phyloP scores from a whole-genome alignment of 768 basidiomycete species.

The Pleurotus tuber-regium region DNA sequence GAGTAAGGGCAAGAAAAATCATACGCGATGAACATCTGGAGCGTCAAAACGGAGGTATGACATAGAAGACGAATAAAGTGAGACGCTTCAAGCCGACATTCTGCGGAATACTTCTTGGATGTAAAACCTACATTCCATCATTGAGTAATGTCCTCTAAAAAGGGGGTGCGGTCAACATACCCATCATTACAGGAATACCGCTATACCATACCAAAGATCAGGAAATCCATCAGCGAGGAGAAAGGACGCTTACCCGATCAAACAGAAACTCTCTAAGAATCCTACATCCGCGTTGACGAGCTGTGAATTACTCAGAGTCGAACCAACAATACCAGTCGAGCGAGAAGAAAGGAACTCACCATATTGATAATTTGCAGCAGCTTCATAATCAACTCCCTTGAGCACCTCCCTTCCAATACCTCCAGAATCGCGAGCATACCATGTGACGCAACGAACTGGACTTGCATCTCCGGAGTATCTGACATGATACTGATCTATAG shows the following conservation, averaged over 20 bases:
- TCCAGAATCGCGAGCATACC: conserved; percentile 95
- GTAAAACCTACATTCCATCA: conserved; percentile 65
- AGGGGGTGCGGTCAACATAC: conserved; percentile 33
- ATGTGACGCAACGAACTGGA: conserved; percentile 87
- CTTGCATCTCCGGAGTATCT: conserved; percentile 82
- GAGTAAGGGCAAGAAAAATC: conserved; percentile 29
- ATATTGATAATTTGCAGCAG: conserved; percentile 87
- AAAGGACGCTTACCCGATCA: conserved; percentile 64
- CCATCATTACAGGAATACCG: conserved; percentile 95
- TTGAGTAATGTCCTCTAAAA: conserved; percentile 3
- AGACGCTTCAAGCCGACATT: conserved; percentile 93
- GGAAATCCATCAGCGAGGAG: neutral
- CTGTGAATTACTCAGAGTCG: conserved; percentile 40
- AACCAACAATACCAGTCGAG: neutral
- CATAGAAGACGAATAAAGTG: conserved; percentile 92
- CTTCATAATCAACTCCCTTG: conserved; percentile 82
- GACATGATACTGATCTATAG: conserved; percentile 71
- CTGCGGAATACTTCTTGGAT: conserved; percentile 89
- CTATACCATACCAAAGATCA: conserved; percentile 30
- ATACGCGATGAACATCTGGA: conserved; percentile 99
- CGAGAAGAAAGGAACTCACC: too few relatives aligned
- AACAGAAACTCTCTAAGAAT: conserved; percentile 91
- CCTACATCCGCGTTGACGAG: conserved; percentile 73
- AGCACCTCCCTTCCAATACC: conserved; percentile 84
- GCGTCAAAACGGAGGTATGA: conserved; percentile 86